Evolutionary conservation across 805 yeast genomes (phyloP).

Genomic region (Wickerhamiella galacta): DNA sequence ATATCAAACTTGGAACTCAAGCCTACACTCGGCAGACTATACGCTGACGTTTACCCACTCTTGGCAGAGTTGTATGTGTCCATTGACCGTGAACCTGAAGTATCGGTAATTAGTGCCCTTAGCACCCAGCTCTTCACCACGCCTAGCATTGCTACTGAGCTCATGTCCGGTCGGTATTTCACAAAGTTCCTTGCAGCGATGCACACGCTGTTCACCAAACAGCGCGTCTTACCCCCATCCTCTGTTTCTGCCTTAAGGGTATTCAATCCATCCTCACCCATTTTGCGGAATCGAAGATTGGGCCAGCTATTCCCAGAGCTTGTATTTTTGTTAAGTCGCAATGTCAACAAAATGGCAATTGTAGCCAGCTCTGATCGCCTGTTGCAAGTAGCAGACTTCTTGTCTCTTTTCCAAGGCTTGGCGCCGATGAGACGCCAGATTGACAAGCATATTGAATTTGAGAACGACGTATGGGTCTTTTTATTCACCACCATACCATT

Average conservation of each 20-base stretch:
- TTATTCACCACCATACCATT: conserved; percentile 55
- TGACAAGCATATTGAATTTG: conserved; percentile 76
- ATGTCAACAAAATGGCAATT: conserved; percentile 35
- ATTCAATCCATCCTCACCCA: conserved; percentile 22
- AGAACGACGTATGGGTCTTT: conserved; percentile 63
- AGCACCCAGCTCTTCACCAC: conserved; percentile 82
- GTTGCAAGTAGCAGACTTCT: conserved; percentile 44
- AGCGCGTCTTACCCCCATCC: conserved; percentile 30
- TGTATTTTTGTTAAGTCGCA: conserved; percentile 59
- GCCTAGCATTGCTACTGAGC: conserved; percentile 56
- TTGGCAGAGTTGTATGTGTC: conserved; percentile 52
- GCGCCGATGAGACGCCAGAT: conserved; percentile 63
- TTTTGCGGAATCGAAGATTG: conserved; percentile 49
- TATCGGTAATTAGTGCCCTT: conserved; percentile 52
- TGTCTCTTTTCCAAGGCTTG: conserved; percentile 58
- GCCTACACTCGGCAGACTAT: conserved; percentile 51
- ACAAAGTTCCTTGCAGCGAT: conserved; percentile 45
- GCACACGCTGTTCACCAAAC: conserved; percentile 43
- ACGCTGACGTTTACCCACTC: conserved; percentile 67
- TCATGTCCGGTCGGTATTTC: conserved; percentile 48
- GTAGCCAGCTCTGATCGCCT: conserved; percentile 31
- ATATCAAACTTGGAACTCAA: conserved; percentile 44
- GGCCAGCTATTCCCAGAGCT: conserved; percentile 67
- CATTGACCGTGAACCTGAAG: conserved; percentile 78
- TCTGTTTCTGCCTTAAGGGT: conserved; percentile 17